A percentile compares a stretch with the other conserved stretches of the same genome.
These are phyloP conservation scores for Sphagnum magellanicum DNA, from an alignment of 228 moss, liverwort and hornwort species.

Conservation along the genomic window DNA sequence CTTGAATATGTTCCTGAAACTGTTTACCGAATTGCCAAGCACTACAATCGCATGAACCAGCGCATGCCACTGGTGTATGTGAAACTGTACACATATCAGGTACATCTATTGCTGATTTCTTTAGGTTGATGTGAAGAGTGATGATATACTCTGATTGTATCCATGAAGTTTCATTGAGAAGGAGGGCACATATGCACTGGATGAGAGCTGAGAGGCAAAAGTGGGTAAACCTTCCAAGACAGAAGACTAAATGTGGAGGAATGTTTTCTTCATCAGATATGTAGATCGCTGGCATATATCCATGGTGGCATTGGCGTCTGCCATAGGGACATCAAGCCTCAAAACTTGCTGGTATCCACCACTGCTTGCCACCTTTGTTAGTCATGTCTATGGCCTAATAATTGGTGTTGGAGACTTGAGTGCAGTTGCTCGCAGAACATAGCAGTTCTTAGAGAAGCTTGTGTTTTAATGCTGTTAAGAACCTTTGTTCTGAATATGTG, in stretches of 20 bases:
- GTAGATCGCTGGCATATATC: constrained; percentile 54
- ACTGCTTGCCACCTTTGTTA: neutral
- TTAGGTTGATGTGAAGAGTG: no score
- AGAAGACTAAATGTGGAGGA: no score
- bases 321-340: constrained; percentile 59
- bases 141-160: no score
- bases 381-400: no score
- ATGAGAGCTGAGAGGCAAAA: no score
- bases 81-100: constrained; percentile 8
- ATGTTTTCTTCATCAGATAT: constrained; percentile 18
- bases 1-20: constrained; percentile 12
- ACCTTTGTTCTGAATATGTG: no score
- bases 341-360: constrained; percentile 42
- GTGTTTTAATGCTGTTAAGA: neutral
- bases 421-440: no score
- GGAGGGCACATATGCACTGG: no score
- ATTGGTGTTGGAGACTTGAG: no score
- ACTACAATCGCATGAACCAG: constrained; percentile 4
- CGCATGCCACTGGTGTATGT: constrained; percentile 8
- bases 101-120: neutral
- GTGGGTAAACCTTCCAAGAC: no score
- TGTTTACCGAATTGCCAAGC: constrained; percentile 2
- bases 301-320: constrained; percentile 58
- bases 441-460: neutral
- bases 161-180: no score